Conservation (phyloP, 2,329 filamentous ascomycete genomes). For the Penicillium polonicum region DNA sequence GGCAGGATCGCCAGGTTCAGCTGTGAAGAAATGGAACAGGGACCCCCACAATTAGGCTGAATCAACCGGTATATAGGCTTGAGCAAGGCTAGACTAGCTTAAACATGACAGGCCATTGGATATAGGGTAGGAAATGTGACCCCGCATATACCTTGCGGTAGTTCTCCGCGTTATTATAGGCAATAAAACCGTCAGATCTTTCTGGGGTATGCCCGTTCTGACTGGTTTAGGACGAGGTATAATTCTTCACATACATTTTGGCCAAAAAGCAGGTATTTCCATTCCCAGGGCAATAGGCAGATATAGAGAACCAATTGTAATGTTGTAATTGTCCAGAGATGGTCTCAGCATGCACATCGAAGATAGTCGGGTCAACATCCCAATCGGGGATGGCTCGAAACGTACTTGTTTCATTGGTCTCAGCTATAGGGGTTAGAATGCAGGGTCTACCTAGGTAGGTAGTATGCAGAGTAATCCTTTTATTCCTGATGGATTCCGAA, state of each 20-base stretch:
- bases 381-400: slow-evolving; percentile 4
- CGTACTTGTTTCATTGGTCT: background rate
- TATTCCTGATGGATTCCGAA: background rate
- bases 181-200: background rate
- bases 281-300: background rate
- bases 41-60: slow-evolving; percentile 12
- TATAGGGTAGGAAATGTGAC: background rate
- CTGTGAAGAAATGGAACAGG: slow-evolving; percentile 9
- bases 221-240: background rate
- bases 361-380: background rate
- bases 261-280: background rate
- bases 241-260: background rate
- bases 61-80: slow-evolving; percentile 8
- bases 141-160: background rate
- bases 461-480: background rate
- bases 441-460: too few relatives aligned
- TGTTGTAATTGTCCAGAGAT: background rate
- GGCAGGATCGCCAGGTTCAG: slow-evolving; percentile 4
- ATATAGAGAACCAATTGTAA: background rate
- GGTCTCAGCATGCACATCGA: background rate
- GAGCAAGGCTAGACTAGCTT: background rate
- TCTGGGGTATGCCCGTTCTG: background rate
- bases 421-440: too few relatives aligned
- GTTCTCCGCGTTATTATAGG: slow-evolving; percentile 7
- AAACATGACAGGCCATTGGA: background rate